phyloP scores from a whole-genome alignment of 768 basidiomycete genomes.

The Leccinum uliginosum region DNA sequence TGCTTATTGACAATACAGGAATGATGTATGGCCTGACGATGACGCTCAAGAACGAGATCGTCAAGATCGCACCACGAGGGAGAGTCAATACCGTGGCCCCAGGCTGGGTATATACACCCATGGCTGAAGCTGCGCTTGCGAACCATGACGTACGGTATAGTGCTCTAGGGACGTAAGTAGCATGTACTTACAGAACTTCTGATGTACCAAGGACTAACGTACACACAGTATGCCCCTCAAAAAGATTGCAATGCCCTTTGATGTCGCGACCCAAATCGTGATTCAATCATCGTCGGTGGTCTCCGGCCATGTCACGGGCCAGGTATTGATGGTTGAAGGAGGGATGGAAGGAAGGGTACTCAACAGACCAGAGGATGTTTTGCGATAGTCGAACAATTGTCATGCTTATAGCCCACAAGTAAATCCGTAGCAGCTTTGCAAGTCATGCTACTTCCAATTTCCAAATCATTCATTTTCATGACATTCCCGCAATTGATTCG shows the following conservation, averaged over 20 bases:
- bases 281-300: conserved; percentile 52
- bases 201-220: neutral
- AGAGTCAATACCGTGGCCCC: conserved; percentile 65
- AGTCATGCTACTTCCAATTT: too few relatives aligned
- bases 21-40: conserved; percentile 69
- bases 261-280: conserved; percentile 61
- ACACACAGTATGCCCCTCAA: conserved; percentile 57
- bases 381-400: neutral
- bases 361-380: conserved; percentile 37
- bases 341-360: conserved; percentile 68
- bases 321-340: conserved; percentile 63
- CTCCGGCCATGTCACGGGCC: conserved; percentile 66
- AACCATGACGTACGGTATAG: conserved; percentile 51
- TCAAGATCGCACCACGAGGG: conserved; percentile 61
- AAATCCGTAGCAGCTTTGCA: too few relatives aligned
- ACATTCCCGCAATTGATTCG: too few relatives aligned
- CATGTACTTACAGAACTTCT: neutral
- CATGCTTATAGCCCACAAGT: too few relatives aligned
- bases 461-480: too few relatives aligned
- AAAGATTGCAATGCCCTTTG: conserved; percentile 58
- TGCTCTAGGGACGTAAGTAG: conserved; percentile 60
- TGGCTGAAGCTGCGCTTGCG: conserved; percentile 55
- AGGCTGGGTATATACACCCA: conserved; percentile 62
- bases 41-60: conserved; percentile 73
- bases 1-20: conserved; percentile 31